These are phyloP conservation scores for Eucalyptus sideroxylon DNA, from an alignment of 345 rosid genomes.

Conservation along the genomic window DNA sequence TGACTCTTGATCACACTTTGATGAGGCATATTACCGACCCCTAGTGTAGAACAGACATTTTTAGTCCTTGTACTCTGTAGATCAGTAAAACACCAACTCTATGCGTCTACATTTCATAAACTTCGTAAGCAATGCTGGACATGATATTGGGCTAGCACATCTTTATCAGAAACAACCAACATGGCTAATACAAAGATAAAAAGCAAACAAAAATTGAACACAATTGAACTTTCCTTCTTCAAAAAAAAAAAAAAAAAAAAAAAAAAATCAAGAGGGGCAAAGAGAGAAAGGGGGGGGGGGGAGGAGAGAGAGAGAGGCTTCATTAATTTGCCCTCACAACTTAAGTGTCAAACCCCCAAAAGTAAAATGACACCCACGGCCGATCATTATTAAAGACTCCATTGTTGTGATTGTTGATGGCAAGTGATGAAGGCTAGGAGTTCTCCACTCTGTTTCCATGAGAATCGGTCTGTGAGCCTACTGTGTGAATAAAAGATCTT, in stretches of 20 bases:
- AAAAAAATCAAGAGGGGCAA: neutral
- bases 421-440: neutral
- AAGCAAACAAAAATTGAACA: neutral
- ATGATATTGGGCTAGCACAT: neutral
- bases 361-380: neutral
- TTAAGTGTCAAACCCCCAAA: neutral
- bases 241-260: neutral
- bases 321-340: neutral
- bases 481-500: neutral
- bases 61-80: neutral
- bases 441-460: neutral
- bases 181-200: neutral
- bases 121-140: neutral
- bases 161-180: neutral
- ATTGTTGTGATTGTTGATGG: neutral
- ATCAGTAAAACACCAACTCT: neutral
- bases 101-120: neutral
- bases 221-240: neutral
- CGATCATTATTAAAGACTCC: neutral
- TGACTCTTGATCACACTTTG: neutral
- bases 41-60: neutral
- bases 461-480: neutral
- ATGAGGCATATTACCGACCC: neutral
- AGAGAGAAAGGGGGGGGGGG: rapidly evolving
- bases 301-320: neutral